Evolutionary conservation across 192 early-diverging fungal genomes (phyloP).

Genomic region (Chytriomyces sp.): DNA sequence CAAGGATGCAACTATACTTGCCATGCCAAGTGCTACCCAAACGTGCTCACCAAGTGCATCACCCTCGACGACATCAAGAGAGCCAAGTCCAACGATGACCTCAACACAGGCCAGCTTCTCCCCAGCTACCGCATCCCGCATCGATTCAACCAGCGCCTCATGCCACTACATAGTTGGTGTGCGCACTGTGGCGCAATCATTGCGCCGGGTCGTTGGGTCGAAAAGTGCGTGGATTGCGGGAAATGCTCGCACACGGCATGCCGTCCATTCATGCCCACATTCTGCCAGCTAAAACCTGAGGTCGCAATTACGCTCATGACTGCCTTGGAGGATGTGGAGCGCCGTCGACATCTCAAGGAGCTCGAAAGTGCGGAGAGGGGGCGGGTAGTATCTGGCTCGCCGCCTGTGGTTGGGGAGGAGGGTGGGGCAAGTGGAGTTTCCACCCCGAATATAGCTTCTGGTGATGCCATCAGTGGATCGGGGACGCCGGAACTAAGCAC

Average conservation of each 20-base stretch:
- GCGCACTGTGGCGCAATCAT: slow-evolving; percentile 97
- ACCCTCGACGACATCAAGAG: slow-evolving; percentile 52
- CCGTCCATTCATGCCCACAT: slow-evolving; percentile 80
- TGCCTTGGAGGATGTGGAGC: slow-evolving; percentile 56
- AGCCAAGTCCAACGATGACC: neutral
- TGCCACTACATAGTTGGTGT: slow-evolving; percentile 89
- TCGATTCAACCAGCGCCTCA: slow-evolving; percentile 78
- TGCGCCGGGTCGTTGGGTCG: slow-evolving; percentile 62
- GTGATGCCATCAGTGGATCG: neutral
- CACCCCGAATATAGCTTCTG: neutral
- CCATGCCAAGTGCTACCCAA: slow-evolving; percentile 84
- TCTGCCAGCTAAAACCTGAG: slow-evolving; percentile 86
- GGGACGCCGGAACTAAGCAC: neutral
- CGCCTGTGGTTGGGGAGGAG: slow-evolving; percentile 28
- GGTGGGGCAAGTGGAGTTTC: neutral
- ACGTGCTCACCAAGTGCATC: slow-evolving; percentile 91
- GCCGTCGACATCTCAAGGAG: slow-evolving; percentile 67
- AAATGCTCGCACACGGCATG: slow-evolving; percentile 82
- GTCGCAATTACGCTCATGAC: slow-evolving; percentile 30
- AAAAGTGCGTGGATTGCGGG: slow-evolving; percentile 71
- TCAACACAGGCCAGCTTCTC: neutral
- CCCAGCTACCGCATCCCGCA: slow-evolving; percentile 90
- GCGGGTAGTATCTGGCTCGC: slow-evolving; percentile 49
- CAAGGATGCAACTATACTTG: slow-evolving; percentile 94
- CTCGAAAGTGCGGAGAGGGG: slow-evolving; percentile 63